phyloP scores from a whole-genome alignment of 2,329 filamentous ascomycete species.

The Akanthomyces dipterigenus region DNA sequence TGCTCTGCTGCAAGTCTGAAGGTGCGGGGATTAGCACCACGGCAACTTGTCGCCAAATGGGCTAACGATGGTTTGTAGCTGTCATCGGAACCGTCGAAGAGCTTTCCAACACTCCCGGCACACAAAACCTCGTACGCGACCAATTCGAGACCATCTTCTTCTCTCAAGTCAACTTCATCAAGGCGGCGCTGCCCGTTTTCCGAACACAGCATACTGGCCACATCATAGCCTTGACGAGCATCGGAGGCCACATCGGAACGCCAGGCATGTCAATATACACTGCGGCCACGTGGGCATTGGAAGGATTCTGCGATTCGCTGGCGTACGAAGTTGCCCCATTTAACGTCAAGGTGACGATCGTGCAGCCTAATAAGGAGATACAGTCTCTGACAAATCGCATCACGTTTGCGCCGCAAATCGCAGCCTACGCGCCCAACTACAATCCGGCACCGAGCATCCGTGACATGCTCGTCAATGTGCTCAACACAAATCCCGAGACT shows the following conservation, averaged over 20 bases:
- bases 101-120: slow-evolving; percentile 64
- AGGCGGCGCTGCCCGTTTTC: slow-evolving; percentile 74
- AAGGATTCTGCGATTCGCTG: slow-evolving; percentile 91
- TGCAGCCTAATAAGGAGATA: slow-evolving; percentile 93
- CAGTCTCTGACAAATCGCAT: slow-evolving; percentile 81
- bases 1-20: slow-evolving; percentile 85
- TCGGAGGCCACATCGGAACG: slow-evolving; percentile 87
- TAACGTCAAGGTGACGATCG: slow-evolving; percentile 91
- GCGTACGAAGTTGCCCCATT: slow-evolving; percentile 96
- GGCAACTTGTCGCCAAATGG: neutral
- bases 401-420: slow-evolving; percentile 72
- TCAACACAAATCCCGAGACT: slow-evolving; percentile 70
- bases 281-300: slow-evolving; percentile 87
- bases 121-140: slow-evolving; percentile 73
- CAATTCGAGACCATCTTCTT: slow-evolving; percentile 97
- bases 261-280: slow-evolving; percentile 88
- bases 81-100: slow-evolving; percentile 91
- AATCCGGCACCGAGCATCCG: slow-evolving; percentile 69
- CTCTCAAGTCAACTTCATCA: slow-evolving; percentile 92
- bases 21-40: slow-evolving; percentile 39
- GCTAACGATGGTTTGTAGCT: slow-evolving; percentile 39
- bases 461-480: slow-evolving; percentile 72
- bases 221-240: slow-evolving; percentile 81
- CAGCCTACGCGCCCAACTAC: slow-evolving; percentile 35
- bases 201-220: slow-evolving; percentile 78